Conservation (phyloP, 495 filamentous ascomycete species). For the Glonium stellatum region DNA sequence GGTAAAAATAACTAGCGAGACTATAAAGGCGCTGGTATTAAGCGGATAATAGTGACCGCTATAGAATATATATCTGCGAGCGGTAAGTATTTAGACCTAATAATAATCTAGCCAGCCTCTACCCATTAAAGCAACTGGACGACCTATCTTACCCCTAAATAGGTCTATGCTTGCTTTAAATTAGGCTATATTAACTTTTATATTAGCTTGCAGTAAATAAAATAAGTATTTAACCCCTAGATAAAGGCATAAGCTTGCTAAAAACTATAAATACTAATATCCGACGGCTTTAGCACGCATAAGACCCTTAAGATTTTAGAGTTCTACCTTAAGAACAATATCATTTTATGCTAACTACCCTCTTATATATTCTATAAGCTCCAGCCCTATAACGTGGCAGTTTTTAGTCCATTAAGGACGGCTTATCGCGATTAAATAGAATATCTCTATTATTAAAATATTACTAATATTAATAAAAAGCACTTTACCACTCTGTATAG, state of each 20-base stretch:
- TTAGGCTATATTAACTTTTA: slow-evolving; percentile 33
- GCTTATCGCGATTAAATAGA: slow-evolving; percentile 7
- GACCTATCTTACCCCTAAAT: slow-evolving; percentile 32
- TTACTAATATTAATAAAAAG: slow-evolving; percentile 6
- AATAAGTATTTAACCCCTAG: slow-evolving; percentile 34
- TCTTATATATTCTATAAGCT: slow-evolving; percentile 6
- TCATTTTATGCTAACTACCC: slow-evolving; percentile 7
- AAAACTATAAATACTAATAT: slow-evolving; percentile 11
- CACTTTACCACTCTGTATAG: slow-evolving; percentile 11
- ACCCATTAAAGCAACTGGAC: slow-evolving; percentile 35
- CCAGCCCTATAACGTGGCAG: slow-evolving; percentile 8
- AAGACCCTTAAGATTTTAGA: slow-evolving; percentile 12
- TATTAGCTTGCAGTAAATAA: slow-evolving; percentile 35
- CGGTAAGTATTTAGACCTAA: slow-evolving; percentile 22
- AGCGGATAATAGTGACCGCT: slow-evolving; percentile 32
- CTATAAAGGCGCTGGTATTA: slow-evolving; percentile 28
- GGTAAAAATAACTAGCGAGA: slow-evolving; percentile 31
- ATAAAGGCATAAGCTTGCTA: slow-evolving; percentile 1
- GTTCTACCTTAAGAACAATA: slow-evolving; percentile 13
- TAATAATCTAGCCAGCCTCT: slow-evolving; percentile 38
- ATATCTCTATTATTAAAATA: slow-evolving; percentile 2
- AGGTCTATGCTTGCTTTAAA: slow-evolving; percentile 29
- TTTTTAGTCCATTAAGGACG: slow-evolving; percentile 5
- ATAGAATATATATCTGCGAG: slow-evolving; percentile 35
- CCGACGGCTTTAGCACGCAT: slow-evolving; percentile 5